Evolutionary conservation across 495 filamentous ascomycete genomes (phyloP).

Genomic region (Hypoxylon crocopeplum): DNA sequence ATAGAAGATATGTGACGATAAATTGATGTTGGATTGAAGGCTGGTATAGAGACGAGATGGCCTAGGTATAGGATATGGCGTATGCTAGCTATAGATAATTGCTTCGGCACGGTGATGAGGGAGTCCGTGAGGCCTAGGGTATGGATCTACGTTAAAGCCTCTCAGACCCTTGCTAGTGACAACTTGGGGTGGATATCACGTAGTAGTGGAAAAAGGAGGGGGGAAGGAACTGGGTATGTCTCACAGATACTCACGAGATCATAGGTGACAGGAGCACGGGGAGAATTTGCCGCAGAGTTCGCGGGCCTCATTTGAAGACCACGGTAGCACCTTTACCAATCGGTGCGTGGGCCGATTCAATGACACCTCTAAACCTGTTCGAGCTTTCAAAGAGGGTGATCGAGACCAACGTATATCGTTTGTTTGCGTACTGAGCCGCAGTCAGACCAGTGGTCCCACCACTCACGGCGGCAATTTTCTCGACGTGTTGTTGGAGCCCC

Average conservation of each 20-base stretch:
- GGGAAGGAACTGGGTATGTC: background rate
- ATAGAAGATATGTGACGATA: slow-evolving; percentile 6
- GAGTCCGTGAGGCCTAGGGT: slow-evolving; percentile 67
- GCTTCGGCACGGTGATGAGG: slow-evolving; percentile 56
- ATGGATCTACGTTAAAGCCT: slow-evolving; percentile 57
- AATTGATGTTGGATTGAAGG: slow-evolving; percentile 38
- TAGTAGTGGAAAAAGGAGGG: background rate
- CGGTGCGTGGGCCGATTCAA: slow-evolving; percentile 3
- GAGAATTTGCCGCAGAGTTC: slow-evolving; percentile 7
- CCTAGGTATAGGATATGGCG: slow-evolving; percentile 90
- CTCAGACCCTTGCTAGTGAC: background rate
- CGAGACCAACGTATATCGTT: slow-evolving; percentile 42
- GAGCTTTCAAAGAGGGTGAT: slow-evolving; percentile 79
- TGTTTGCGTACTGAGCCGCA: slow-evolving; percentile 71
- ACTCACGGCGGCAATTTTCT: slow-evolving; percentile 75
- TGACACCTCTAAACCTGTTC: slow-evolving; percentile 66
- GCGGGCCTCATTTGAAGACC: slow-evolving; percentile 6
- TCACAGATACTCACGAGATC: slow-evolving; percentile 7
- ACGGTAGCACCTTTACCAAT: background rate
- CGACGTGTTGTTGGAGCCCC: background rate
- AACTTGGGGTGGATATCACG: background rate
- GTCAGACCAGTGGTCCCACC: slow-evolving; percentile 87
- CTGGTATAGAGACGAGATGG: slow-evolving; percentile 74
- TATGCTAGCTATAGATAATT: slow-evolving; percentile 54
- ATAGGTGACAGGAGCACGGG: slow-evolving; percentile 9